These are phyloP conservation scores for Fusarium luffae DNA, from an alignment of 2,329 filamentous ascomycete genomes.

Conservation along the genomic window DNA sequence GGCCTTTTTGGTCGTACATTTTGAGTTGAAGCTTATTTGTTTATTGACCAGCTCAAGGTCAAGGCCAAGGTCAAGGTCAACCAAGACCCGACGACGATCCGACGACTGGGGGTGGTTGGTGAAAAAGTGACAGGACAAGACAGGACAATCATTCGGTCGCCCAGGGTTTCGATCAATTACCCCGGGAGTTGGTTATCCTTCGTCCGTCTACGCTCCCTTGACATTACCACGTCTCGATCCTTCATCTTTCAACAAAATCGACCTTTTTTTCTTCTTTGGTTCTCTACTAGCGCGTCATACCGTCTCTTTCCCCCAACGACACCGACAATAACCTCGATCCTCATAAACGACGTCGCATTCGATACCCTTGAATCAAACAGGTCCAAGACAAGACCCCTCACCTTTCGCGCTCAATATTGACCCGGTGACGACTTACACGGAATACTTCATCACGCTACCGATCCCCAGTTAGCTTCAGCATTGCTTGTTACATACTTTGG, in stretches of 20 bases:
- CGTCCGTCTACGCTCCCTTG: constrained; percentile 27
- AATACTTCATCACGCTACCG: constrained; percentile 11
- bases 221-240: constrained; percentile 18
- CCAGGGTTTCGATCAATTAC: constrained; percentile 34
- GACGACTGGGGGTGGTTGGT: constrained; percentile 39
- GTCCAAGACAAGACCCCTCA: constrained; percentile 2
- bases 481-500: constrained; percentile 8
- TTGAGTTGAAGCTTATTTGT: constrained; percentile 31
- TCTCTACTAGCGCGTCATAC: not conserved
- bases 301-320: constrained; percentile 6
- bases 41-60: constrained; percentile 22
- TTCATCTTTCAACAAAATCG: constrained; percentile 17
- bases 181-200: constrained; percentile 21
- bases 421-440: constrained; percentile 34
- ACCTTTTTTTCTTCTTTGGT: not conserved
- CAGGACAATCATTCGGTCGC: constrained; percentile 16
- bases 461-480: constrained; percentile 15
- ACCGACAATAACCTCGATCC: constrained; percentile 1
- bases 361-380: constrained; percentile 14
- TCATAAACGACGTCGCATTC: constrained; percentile 34
- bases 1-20: constrained; percentile 4
- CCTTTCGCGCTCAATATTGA: constrained; percentile 23
- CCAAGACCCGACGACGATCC: constrained; percentile 26
- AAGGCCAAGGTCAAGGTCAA: not conserved
- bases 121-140: constrained; percentile 23